phyloP scores from a whole-genome alignment of 495 filamentous ascomycete species.

The Daldinia caldariorum region DNA sequence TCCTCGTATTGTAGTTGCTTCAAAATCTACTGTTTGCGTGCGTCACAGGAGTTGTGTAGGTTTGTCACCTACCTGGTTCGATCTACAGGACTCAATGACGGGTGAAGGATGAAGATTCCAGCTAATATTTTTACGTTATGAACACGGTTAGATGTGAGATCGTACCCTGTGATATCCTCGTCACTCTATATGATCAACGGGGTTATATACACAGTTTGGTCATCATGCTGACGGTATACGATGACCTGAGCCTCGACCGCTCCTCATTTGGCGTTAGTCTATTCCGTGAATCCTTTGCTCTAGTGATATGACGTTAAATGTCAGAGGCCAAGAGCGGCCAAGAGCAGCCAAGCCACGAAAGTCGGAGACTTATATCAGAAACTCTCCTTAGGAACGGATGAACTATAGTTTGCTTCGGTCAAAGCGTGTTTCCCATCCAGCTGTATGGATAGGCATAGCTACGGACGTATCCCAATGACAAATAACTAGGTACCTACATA shows the following conservation, averaged over 20 bases:
- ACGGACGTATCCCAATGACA: not conserved
- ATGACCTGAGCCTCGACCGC: not conserved
- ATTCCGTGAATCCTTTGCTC: not conserved
- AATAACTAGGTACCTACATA: conserved; percentile 3
- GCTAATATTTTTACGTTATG: not conserved
- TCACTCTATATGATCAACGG: not conserved
- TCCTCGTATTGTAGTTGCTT: not conserved
- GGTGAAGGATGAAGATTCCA: not conserved
- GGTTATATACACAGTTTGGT: not conserved
- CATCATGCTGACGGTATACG: not conserved
- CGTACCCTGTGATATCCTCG: not conserved
- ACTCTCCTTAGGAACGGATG: not conserved
- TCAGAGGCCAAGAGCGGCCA: not conserved
- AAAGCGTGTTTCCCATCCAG: not conserved
- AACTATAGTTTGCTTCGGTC: not conserved
- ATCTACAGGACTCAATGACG: not conserved
- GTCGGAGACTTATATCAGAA: too few species aligned
- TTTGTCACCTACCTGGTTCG: not conserved
- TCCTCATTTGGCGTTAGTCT: not conserved
- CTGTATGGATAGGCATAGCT: not conserved
- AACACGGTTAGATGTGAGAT: not conserved
- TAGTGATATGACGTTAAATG: not conserved
- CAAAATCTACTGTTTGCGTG: not conserved
- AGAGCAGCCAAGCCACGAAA: not conserved
- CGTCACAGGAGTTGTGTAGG: not conserved